These are phyloP conservation scores for Tetrapisispora taiwanensis DNA, from an alignment of 805 yeast species.

Conservation along the genomic window DNA sequence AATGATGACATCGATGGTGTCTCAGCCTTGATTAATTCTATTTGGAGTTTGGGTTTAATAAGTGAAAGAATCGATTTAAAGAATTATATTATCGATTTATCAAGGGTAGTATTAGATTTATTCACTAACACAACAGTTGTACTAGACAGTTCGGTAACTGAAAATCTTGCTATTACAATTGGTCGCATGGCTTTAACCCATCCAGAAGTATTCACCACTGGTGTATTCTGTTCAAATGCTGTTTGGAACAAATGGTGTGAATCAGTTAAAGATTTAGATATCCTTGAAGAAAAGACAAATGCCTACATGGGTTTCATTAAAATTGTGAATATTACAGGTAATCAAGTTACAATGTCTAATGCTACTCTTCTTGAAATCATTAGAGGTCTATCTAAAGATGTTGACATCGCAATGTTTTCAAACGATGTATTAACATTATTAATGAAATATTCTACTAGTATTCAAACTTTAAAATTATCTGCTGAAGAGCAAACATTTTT, in stretches of 20 bases:
- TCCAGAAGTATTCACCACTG: conserved; percentile 50
- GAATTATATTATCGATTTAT: conserved; percentile 23
- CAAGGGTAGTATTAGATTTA: conserved; percentile 21
- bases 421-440: conserved; percentile 23
- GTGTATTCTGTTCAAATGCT: conserved; percentile 20
- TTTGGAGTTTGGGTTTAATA: conserved; percentile 90
- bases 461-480: conserved; percentile 15
- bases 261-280: conserved; percentile 55
- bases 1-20: conserved; percentile 28
- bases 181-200: conserved; percentile 70
- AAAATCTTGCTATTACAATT: conserved; percentile 80
- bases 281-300: conserved; percentile 80
- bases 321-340: conserved; percentile 34
- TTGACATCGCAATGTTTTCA: conserved; percentile 22
- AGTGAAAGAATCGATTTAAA: conserved; percentile 40
- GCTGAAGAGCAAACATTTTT: conserved; percentile 19
- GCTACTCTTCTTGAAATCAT: conserved; percentile 19
- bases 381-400: conserved; percentile 21
- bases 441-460: conserved; percentile 15
- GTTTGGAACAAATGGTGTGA: conserved; percentile 63
- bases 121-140: conserved; percentile 20
- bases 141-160: conserved; percentile 45
- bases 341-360: conserved; percentile 12
- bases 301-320: conserved; percentile 78
- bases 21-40: conserved; percentile 48